Base-by-base conservation (phyloP, 805 yeast genomes). In the Candida lessepsii region DNA sequence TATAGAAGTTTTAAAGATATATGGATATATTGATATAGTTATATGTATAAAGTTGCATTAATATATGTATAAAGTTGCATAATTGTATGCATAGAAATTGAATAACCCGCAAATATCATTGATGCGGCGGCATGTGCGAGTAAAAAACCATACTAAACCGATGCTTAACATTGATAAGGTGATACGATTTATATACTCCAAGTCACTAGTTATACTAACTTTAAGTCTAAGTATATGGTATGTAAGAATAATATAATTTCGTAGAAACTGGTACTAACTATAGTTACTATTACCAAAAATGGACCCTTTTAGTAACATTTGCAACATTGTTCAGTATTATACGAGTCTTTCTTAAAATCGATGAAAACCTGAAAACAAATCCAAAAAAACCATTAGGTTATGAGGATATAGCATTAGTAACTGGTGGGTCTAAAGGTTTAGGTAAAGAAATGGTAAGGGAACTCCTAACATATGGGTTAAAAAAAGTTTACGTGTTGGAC, bases 381-480 rank as follows among this genome's bases (percentile, higher is more conserved):
- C 9, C 24, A 14, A 13, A 15, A 24, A 5, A 6, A 5, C 35
- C 35, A 3, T 33, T 39, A 16, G 15, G 11, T 8, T 1, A 26
- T 17, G 9, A 31, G 1, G 61, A 57, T 39, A 46, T 52, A 18
- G 70, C 72, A 2, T 33, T 75, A 18, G 56, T 75, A 5, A 75
- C 81, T 0, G 83, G 83, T 0, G 81, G 80, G 0, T 58, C 73
- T 11, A 48, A 54, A 23, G 81, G 83, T 0, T 54, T 77, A n/a
- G 83, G 83, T 0, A 46, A 50, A 2, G 71, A 65, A 34, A 50
- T 74, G 4, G 70, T 64, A 3, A 47, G 49, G 24, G 34, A 17
- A 14, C 46, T 74, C 2, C 21, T 56, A 20, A 56, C 41, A 2
- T 48, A 48, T 7, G 27, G 42, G 6, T 39, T 48, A 8, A 30